These are phyloP conservation scores for Serendipita sp. DNA, from an alignment of 768 basidiomycete genomes.

Conservation along the genomic window DNA sequence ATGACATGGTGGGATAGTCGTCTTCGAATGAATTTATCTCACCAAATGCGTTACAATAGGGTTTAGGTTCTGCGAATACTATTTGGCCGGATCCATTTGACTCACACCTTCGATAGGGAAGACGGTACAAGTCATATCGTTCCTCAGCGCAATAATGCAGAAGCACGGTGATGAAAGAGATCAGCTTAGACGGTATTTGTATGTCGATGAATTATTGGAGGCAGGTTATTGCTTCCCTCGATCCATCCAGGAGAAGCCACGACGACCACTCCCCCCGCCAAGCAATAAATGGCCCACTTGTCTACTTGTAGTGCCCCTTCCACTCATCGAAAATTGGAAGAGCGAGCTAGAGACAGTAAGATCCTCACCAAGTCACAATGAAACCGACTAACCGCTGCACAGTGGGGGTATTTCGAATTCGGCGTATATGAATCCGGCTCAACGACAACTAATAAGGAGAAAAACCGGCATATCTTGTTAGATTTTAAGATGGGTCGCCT, in stretches of 20 bases:
- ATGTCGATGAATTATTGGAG: constrained; percentile 56
- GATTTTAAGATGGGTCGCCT: constrained; percentile 69
- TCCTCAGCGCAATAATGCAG: constrained; percentile 82
- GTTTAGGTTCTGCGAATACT: constrained; percentile 16
- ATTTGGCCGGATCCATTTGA: neutral
- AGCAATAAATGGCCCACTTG: constrained; percentile 72
- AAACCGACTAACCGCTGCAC: neutral
- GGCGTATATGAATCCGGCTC: constrained; percentile 44
- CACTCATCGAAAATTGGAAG: constrained; percentile 78
- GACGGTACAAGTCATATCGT: constrained; percentile 85
- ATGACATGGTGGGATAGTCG: constrained; percentile 75
- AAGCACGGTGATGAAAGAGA: constrained; percentile 57
- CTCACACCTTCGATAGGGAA: constrained; percentile 41
- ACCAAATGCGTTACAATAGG: constrained; percentile 1
- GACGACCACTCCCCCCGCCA: constrained; percentile 43
- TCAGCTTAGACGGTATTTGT: constrained; percentile 42
- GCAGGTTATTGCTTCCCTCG: constrained; percentile 12
- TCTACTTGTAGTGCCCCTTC: constrained; percentile 73
- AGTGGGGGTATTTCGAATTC: constrained; percentile 95
- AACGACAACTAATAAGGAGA: constrained; percentile 19
- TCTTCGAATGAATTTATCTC: neutral
- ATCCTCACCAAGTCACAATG: neutral
- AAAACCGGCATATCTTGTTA: constrained; percentile 38
- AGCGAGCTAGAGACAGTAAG: constrained; percentile 70
- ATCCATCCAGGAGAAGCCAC: constrained; percentile 29